Conservation (phyloP, 31 red algal genomes). For the Bonnemaisonia californica region DNA sequence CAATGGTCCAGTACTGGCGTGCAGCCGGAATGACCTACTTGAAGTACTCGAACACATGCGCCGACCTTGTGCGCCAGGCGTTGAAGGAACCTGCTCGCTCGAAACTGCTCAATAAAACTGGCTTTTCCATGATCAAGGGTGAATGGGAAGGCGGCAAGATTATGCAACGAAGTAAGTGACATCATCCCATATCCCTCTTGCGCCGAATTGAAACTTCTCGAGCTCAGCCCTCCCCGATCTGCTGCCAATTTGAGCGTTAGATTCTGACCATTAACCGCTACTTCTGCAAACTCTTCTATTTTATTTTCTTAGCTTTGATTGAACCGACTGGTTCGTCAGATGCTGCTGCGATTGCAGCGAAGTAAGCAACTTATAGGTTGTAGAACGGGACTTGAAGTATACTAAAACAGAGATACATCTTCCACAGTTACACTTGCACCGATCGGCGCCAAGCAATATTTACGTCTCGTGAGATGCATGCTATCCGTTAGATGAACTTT, state of each 20-base stretch:
- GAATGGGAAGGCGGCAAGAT: conserved; percentile 92
- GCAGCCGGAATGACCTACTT: conserved; percentile 92
- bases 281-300: neutral
- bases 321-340: conserved; percentile 23
- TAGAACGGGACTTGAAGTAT: no score
- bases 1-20: conserved; percentile 97
- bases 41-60: conserved; percentile 90
- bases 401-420: no score
- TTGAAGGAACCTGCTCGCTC: conserved; percentile 80
- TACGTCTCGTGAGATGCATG: no score
- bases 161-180: conserved; percentile 72
- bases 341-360: conserved; percentile 20
- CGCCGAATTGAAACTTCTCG: neutral
- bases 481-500: no score
- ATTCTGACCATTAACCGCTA: conserved; percentile 15
- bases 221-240: neutral
- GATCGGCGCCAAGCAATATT: no score
- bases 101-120: conserved; percentile 62
- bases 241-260: neutral
- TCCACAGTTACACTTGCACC: no score
- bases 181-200: neutral
- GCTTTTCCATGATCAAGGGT: conserved; percentile 81
- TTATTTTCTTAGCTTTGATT: conserved; percentile 36
- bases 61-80: conserved; percentile 89
- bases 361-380: conserved; percentile 25